Conservation (phyloP, 2,329 filamentous ascomycete genomes). For the Alternaria atra region DNA sequence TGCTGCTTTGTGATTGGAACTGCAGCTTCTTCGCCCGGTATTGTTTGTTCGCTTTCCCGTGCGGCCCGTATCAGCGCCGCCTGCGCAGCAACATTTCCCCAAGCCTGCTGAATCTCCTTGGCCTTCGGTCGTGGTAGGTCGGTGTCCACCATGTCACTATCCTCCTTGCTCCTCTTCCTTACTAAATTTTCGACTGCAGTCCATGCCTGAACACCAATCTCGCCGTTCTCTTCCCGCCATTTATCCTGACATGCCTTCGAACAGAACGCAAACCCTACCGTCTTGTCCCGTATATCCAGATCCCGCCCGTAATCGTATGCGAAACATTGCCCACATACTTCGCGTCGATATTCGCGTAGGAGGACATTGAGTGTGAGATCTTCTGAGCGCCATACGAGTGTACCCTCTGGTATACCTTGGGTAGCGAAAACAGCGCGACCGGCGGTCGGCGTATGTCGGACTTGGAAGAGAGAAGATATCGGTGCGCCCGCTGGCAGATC, state of each 20-base stretch:
- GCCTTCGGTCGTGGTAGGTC: conserved; percentile 37
- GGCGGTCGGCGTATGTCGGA: conserved; percentile 53
- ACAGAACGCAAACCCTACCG: conserved; percentile 57
- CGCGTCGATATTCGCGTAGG: conserved; percentile 57
- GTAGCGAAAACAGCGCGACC: conserved; percentile 58
- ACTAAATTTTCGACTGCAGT: conserved; percentile 45
- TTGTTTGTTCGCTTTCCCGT: conserved; percentile 20
- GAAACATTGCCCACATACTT: conserved; percentile 61
- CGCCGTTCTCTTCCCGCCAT: conserved; percentile 47
- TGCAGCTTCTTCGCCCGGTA: conserved; percentile 1
- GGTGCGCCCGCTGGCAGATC: conserved; percentile 36
- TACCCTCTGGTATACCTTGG: conserved; percentile 44
- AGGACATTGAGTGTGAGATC: conserved; percentile 54
- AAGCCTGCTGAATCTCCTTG: conserved; percentile 41
- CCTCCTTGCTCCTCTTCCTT: conserved; percentile 43
- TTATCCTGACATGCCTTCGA: conserved; percentile 42
- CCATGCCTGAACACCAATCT: conserved; percentile 47
- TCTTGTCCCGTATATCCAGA: conserved; percentile 49
- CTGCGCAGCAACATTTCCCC: conserved; percentile 34
- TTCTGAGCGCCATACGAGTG: conserved; percentile 50
- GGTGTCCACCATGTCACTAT: conserved; percentile 46
- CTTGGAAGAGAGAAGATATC: conserved; percentile 44
- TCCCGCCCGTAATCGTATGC: conserved; percentile 56
- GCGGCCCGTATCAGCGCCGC: conserved; percentile 40
- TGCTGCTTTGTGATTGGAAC: conserved; percentile 45